Percentiles rank a stretch among this genome's conserved stretches.
phyloP scores from a whole-genome alignment of 345 rosid genomes.

The Bretschneidera sinensis region DNA sequence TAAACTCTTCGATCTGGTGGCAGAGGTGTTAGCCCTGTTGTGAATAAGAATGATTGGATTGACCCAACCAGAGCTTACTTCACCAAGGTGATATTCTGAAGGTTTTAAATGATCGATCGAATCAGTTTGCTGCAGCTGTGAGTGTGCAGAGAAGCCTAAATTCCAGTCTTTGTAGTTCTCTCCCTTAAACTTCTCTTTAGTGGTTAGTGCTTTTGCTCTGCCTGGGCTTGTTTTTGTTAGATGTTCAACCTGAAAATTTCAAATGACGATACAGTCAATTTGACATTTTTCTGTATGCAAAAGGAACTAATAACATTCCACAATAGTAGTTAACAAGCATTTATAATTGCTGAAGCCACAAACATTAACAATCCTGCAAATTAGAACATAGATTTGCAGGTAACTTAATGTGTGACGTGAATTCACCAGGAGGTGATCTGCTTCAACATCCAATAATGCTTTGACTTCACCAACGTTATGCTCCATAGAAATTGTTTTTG shows the following conservation, averaged over 20 bases:
- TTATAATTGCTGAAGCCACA: not conserved
- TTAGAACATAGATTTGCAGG: not conserved
- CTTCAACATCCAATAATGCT: slow-evolving; percentile 26
- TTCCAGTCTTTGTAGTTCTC: slow-evolving; percentile 15
- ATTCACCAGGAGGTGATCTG: slow-evolving; percentile 20
- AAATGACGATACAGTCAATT: not conserved
- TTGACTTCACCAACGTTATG: slow-evolving; percentile 25
- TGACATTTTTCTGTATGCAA: too few relatives aligned
- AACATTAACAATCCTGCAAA: not conserved
- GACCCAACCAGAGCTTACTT: slow-evolving; percentile 20
- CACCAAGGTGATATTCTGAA: slow-evolving; percentile 17
- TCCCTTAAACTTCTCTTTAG: slow-evolving; percentile 21
- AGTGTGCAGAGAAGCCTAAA: slow-evolving; percentile 18
- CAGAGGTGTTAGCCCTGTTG: slow-evolving; percentile 17
- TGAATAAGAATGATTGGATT: slow-evolving; percentile 43
- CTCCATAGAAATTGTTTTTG: slow-evolving; percentile 43
- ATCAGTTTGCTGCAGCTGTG: slow-evolving; percentile 19
- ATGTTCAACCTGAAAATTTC: slow-evolving; percentile 15
- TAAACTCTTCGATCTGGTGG: too few relatives aligned
- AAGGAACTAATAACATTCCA: too few relatives aligned
- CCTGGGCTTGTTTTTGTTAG: not conserved
- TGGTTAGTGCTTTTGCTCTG: slow-evolving; percentile 18
- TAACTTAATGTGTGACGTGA: not conserved
- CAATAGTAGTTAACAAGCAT: not conserved
- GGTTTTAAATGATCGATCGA: slow-evolving; percentile 23